phyloP scores from a whole-genome alignment of 2,329 filamentous ascomycete genomes.

The Verticillium dahliae region DNA sequence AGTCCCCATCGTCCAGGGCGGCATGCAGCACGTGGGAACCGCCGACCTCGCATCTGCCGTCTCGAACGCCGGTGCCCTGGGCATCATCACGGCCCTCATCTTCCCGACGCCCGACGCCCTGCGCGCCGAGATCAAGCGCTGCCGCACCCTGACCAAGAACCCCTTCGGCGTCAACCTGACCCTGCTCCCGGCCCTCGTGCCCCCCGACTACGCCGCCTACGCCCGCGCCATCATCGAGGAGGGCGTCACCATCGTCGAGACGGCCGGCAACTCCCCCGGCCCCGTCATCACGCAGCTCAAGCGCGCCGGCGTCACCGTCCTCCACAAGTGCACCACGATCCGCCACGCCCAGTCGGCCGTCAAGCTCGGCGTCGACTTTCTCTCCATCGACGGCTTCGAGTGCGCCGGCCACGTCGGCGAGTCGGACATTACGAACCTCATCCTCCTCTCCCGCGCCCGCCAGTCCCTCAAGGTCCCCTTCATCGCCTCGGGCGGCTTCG shows the following conservation, averaged over 20 bases:
- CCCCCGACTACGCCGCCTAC: constrained; percentile 89
- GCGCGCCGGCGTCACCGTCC: constrained; percentile 65
- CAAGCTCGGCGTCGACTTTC: constrained; percentile 92
- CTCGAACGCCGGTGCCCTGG: constrained; percentile 75
- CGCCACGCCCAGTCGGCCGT: constrained; percentile 85
- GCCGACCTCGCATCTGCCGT: constrained; percentile 72
- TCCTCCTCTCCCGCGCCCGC: constrained; percentile 76
- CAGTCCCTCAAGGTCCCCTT: constrained; percentile 83
- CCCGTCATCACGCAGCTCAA: constrained; percentile 89
- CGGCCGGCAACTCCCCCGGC: constrained; percentile 80
- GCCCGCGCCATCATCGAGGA: constrained; percentile 91
- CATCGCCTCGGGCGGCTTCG: constrained; percentile 93
- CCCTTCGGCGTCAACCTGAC: constrained; percentile 95
- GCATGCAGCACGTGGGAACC: constrained; percentile 83
- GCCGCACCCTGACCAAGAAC: constrained; percentile 68
- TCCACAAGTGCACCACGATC: constrained; percentile 98
- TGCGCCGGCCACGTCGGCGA: constrained; percentile 88
- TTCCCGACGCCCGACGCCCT: constrained; percentile 89
- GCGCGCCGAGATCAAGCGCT: constrained; percentile 86
- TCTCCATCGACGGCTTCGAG: constrained; percentile 96
- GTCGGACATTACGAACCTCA: constrained; percentile 84
- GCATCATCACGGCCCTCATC: constrained; percentile 81
- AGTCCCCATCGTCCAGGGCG: constrained; percentile 80
- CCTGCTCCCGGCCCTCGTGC: constrained; percentile 79
- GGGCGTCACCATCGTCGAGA: constrained; percentile 86